These are phyloP conservation scores for Lupinus albus DNA, from an alignment of 306 rosid species.

Conservation along the genomic window DNA sequence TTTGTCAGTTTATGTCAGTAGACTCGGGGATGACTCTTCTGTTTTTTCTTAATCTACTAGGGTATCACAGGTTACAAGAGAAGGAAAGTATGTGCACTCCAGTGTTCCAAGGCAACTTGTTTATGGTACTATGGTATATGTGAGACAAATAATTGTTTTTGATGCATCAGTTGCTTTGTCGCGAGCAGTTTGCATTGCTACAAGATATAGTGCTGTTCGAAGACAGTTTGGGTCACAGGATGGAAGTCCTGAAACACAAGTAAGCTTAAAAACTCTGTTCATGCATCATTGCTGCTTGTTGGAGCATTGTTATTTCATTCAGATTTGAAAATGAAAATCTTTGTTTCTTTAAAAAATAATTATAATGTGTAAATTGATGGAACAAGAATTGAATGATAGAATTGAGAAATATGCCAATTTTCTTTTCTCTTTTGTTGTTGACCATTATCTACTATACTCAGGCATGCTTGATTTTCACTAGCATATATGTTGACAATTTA, in stretches of 20 bases:
- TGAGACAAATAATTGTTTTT: constrained; percentile 78
- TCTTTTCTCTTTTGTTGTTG: background rate
- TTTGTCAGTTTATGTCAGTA: constrained; percentile 18
- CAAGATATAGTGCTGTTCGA: constrained; percentile 96
- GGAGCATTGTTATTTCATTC: constrained; percentile 14
- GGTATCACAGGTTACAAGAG: constrained; percentile 88
- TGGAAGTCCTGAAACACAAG: constrained; percentile 85
- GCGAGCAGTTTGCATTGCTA: constrained; percentile 94
- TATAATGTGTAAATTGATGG: background rate
- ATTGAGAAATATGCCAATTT: constrained; percentile 21
- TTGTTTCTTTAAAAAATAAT: background rate
- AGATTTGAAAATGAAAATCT: constrained; percentile 3
- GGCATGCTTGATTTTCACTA: background rate
- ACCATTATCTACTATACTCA: constrained; percentile 1
- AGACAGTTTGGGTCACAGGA: constrained; percentile 83
- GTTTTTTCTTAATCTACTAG: constrained; percentile 52
- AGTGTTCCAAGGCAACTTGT: constrained; percentile 84
- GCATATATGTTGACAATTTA: too few species aligned
- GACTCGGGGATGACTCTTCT: constrained; percentile 25
- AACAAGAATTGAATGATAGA: background rate
- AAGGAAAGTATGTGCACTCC: constrained; percentile 84
- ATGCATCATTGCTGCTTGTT: constrained; percentile 29
- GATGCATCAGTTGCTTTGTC: constrained; percentile 93
- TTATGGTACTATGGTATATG: constrained; percentile 93
- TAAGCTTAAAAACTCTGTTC: constrained; percentile 35